phyloP scores from a whole-genome alignment of 768 basidiomycete species.

The Cubamyces sp. region DNA sequence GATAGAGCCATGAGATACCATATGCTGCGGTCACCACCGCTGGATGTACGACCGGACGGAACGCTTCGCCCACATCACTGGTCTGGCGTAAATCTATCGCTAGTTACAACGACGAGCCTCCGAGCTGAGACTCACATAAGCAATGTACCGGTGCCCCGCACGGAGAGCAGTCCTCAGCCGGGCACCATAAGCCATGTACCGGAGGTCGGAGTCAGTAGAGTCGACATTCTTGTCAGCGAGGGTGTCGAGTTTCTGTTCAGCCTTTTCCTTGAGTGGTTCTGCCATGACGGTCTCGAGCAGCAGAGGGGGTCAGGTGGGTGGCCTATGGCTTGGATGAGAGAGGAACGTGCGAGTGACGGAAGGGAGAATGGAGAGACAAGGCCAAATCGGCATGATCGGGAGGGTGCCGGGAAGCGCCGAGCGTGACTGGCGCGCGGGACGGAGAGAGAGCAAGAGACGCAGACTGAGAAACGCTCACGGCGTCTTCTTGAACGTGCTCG shows the following conservation, averaged over 20 bases:
- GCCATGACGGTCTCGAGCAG: conserved; percentile 18
- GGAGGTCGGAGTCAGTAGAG: conserved; percentile 67
- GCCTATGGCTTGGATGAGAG: conserved; percentile 2
- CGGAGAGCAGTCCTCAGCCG: conserved; percentile 77
- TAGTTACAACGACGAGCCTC: conserved; percentile 5
- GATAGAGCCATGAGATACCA: conserved; percentile 81
- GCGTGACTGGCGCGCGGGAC: not conserved
- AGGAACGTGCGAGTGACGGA: conserved; percentile 11
- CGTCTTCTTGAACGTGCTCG: conserved; percentile 26
- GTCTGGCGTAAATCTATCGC: conserved; percentile 50
- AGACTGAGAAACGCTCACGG: not conserved
- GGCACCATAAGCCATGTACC: conserved; percentile 79
- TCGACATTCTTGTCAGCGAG: conserved; percentile 69
- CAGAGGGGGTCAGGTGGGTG: not conserved
- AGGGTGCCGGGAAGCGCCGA: conserved; percentile 19
- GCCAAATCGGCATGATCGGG: conserved; percentile 15
- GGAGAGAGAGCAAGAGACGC: conserved; percentile 3
- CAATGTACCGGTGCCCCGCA: conserved; percentile 71
- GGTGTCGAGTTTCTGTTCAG: conserved; percentile 53
- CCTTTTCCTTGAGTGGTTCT: conserved; percentile 32
- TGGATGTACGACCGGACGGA: conserved; percentile 77
- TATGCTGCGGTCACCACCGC: conserved; percentile 76
- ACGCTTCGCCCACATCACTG: conserved; percentile 83
- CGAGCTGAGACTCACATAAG: conserved; percentile 62
- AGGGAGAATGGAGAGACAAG: conserved; percentile 10